These are phyloP conservation scores for Umbelopsis vinacea DNA, from an alignment of 192 early-diverging fungal genomes.

Conservation along the genomic window DNA sequence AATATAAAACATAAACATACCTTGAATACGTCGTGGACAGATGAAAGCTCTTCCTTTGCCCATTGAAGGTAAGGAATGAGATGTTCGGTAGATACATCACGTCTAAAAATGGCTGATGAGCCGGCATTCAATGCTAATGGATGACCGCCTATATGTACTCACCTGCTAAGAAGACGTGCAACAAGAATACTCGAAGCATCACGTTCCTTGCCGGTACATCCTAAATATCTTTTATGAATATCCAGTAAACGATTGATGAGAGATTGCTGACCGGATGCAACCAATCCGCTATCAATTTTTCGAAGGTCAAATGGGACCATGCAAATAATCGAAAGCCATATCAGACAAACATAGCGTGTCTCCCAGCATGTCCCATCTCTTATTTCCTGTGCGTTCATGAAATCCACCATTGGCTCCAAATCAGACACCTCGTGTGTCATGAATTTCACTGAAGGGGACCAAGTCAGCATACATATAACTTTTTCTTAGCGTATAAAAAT, in stretches of 20 bases:
- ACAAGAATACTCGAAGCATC: constrained; percentile 86
- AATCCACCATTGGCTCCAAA: constrained; percentile 86
- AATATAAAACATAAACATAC: constrained; percentile 36
- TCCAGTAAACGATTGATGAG: constrained; percentile 74
- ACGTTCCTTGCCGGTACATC: constrained; percentile 81
- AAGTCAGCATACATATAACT: too few relatives aligned
- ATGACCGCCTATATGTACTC: neutral
- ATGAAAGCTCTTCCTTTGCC: constrained; percentile 50
- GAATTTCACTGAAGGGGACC: constrained; percentile 69
- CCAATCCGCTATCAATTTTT: constrained; percentile 74
- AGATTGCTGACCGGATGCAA: constrained; percentile 37
- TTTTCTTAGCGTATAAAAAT: neutral
- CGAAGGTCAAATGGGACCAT: constrained; percentile 97
- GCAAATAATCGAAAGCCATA: constrained; percentile 94
- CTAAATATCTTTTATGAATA: constrained; percentile 68
- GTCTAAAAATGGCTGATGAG: constrained; percentile 39
- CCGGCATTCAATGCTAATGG: too few relatives aligned
- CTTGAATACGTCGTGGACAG: constrained; percentile 52
- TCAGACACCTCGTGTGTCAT: constrained; percentile 89
- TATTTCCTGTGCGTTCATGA: constrained; percentile 49
- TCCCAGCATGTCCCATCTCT: constrained; percentile 62
- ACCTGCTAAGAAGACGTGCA: constrained; percentile 81
- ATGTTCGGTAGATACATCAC: constrained; percentile 66
- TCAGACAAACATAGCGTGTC: constrained; percentile 76
- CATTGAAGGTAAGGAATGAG: constrained; percentile 75